Percentiles rank a stretch among this genome's conserved stretches.
Conservation (phyloP, 768 basidiomycete genomes). For the Chiua virens region DNA sequence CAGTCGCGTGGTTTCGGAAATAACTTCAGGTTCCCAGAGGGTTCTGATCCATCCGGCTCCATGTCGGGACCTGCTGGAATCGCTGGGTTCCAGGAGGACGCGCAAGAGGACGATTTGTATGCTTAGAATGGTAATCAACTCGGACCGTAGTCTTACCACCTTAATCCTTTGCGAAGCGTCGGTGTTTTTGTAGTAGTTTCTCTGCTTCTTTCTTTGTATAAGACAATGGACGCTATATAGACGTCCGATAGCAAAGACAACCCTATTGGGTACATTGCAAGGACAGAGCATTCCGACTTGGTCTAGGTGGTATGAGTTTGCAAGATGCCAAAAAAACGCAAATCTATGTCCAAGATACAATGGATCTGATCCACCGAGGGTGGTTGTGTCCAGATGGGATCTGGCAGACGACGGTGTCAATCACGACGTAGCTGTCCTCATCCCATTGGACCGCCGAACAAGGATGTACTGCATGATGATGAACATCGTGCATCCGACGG, state of each 20-base stretch:
- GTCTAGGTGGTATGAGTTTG: too few species aligned
- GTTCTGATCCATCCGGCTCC: conserved; percentile 37
- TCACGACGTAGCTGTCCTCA: not conserved
- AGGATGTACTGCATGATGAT: conserved; percentile 27
- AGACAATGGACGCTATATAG: conserved; percentile 16
- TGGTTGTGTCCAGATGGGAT: too few species aligned
- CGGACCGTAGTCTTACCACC: not conserved
- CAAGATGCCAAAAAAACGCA: too few species aligned
- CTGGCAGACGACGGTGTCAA: too few species aligned
- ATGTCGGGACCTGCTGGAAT: conserved; percentile 56
- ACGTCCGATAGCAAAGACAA: not conserved
- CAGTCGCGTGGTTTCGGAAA: conserved; percentile 91
- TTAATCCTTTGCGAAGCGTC: not conserved
- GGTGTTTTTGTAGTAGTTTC: conserved; percentile 7
- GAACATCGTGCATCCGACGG: conserved; percentile 26
- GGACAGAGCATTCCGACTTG: too few species aligned
- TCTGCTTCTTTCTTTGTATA: not conserved
- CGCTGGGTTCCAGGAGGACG: conserved; percentile 80
- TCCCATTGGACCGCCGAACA: conserved; percentile 2
- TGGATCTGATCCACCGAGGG: too few species aligned
- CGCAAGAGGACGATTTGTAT: conserved; percentile 89
- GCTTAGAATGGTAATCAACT: conserved; percentile 44
- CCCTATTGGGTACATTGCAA: too few species aligned
- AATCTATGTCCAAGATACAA: too few species aligned
- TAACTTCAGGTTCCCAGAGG: conserved; percentile 98